Percentiles rank a stretch among this genome's conserved stretches.
Evolutionary conservation across 2,329 filamentous ascomycete genomes (phyloP).

Genomic region (Dactylonectria estremocensis): DNA sequence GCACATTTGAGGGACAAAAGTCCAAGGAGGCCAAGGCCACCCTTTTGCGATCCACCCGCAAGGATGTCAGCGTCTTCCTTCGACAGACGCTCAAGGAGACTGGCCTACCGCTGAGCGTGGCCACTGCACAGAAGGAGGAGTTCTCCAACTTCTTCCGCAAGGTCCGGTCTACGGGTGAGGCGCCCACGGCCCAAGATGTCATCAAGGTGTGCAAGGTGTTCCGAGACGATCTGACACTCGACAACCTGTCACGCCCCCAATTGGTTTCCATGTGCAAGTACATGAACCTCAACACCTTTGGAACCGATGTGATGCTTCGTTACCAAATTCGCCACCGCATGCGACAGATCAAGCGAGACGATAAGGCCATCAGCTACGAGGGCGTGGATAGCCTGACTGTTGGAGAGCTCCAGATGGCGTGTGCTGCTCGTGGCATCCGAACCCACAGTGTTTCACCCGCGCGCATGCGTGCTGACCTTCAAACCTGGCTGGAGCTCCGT

Average conservation of each 20-base stretch:
- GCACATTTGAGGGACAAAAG: conserved; percentile 94
- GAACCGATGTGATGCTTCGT: conserved; percentile 96
- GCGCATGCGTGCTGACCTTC: conserved; percentile 88
- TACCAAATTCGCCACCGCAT: conserved; percentile 98
- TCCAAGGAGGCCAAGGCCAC: conserved; percentile 91
- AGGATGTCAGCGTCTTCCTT: conserved; percentile 93
- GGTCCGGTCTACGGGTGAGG: conserved; percentile 90
- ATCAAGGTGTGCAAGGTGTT: conserved; percentile 99
- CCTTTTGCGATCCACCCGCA: conserved; percentile 85
- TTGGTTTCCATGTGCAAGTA: conserved; percentile 98
- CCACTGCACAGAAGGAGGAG: conserved; percentile 91
- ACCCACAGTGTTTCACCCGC: conserved; percentile 93
- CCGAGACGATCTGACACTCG: conserved; percentile 96
- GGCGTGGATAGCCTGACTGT: conserved; percentile 95
- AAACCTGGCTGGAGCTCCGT: conserved; percentile 94
- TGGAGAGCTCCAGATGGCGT: conserved; percentile 91
- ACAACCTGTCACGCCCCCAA: conserved; percentile 96
- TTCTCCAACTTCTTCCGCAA: conserved; percentile 98
- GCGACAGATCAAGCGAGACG: conserved; percentile 99
- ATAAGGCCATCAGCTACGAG: conserved; percentile 93
- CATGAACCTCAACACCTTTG: conserved; percentile 97
- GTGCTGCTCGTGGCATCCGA: conserved; percentile 90
- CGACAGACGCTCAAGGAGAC: conserved; percentile 91
- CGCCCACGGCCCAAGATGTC: conserved; percentile 89
- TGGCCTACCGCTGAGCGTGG: conserved; percentile 88